phyloP scores from a whole-genome alignment of 2,329 filamentous ascomycete species.

The Apiospora hydei region DNA sequence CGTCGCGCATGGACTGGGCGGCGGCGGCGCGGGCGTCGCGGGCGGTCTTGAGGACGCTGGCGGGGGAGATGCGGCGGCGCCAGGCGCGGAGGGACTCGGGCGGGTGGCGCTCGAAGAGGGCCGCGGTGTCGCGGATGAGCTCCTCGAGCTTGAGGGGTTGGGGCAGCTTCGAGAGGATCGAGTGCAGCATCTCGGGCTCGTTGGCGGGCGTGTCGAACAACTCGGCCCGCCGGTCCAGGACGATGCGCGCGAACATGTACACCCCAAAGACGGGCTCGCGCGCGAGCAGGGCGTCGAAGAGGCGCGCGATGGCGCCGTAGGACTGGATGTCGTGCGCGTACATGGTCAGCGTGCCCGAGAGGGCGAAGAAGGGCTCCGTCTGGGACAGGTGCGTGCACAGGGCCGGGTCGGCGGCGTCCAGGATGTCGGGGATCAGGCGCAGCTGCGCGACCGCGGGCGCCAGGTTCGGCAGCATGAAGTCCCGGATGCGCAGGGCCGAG shows the following conservation, averaged over 20 bases:
- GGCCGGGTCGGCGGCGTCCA: conserved; percentile 73
- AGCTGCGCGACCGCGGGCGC: conserved; percentile 83
- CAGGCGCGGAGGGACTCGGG: conserved; percentile 77
- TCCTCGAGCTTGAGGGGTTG: conserved; percentile 80
- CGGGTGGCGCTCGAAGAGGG: conserved; percentile 71
- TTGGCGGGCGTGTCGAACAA: conserved; percentile 84
- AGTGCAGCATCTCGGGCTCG: conserved; percentile 92
- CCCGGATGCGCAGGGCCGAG: conserved; percentile 87
- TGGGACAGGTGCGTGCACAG: conserved; percentile 78
- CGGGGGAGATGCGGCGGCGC: conserved; percentile 69
- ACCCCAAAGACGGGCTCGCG: conserved; percentile 86
- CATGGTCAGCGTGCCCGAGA: conserved; percentile 92
- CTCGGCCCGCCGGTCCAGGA: conserved; percentile 80
- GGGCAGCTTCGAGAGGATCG: conserved; percentile 85
- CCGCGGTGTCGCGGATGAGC: conserved; percentile 71
- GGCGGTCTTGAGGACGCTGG: conserved; percentile 88
- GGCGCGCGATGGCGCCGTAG: conserved; percentile 84
- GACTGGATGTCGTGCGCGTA: conserved; percentile 96
- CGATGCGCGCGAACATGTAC: conserved; percentile 91
- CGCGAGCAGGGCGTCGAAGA: conserved; percentile 92
- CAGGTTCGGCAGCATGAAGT: conserved; percentile 95
- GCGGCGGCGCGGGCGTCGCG: conserved; percentile 57
- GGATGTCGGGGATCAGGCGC: conserved; percentile 83
- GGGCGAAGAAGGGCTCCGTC: conserved; percentile 88
- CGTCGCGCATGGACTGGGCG: conserved; percentile 69